Evolutionary conservation across 108 stramenopile genomes (phyloP), one percentile per base, ranked within the genome.

Genomic region (Parmales sp.): DNA sequence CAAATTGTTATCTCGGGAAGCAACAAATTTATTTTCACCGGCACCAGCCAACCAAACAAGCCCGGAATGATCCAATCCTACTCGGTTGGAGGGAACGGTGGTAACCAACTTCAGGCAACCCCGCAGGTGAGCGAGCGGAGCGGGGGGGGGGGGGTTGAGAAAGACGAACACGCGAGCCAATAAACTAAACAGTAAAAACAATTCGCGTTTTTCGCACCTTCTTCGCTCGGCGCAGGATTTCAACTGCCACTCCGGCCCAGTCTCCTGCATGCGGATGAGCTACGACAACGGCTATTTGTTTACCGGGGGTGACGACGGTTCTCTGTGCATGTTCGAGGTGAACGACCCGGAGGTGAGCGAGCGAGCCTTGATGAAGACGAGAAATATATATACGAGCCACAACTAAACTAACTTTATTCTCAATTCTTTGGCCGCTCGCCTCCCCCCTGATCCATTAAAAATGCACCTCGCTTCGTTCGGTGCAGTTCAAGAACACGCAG

Each of bases 401-500:
- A n/a, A n/a, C n/a, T n/a, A n/a, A n/a, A n/a, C n/a, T n/a, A n/a
- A n/a, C n/a, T n/a, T n/a, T n/a, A n/a, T n/a, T n/a, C n/a, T n/a
- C n/a, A n/a, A n/a, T n/a, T n/a, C n/a, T n/a, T n/a, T n/a, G n/a
- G n/a, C n/a, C n/a, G n/a, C n/a, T n/a, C n/a, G n/a, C n/a, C n/a
- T n/a, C n/a, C n/a, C n/a, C n/a, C n/a, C n/a, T n/a, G n/a, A n/a
- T n/a, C n/a, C n/a, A n/a, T n/a, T n/a, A n/a, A n/a, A n/a, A n/a
- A n/a, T n/a, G n/a, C n/a, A n/a, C n/a, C n/a, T n/a, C n/a, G n/a
- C n/a, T n/a, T n/a, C n/a, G n/a, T 83, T 74, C 65, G 41, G 45
- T 0, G 71, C 74, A 29, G 82, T 82, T 39, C 70, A 80, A 34
- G 82, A 83, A 38, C 75, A 74, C 25, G n/a, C n/a, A n/a, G n/a